Conservation (phyloP, 106 monocot genomes). For the Platanthera guangdongensis region DNA sequence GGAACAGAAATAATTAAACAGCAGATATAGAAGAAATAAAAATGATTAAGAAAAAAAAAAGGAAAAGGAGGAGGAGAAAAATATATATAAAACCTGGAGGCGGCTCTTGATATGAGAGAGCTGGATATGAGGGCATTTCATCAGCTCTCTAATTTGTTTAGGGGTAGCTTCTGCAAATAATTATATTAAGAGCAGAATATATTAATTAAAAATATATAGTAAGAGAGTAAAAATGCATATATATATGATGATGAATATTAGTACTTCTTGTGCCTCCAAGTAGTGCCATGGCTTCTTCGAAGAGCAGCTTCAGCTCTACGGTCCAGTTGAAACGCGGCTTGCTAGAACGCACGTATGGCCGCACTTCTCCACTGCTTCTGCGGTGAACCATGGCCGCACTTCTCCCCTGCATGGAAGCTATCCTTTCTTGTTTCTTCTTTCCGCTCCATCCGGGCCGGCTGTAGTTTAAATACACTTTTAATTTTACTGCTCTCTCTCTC, state of each 20-base stretch:
- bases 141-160: conserved; percentile 6
- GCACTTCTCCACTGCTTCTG: conserved; percentile 10
- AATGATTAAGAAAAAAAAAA: background rate
- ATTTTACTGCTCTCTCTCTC: background rate
- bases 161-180: conserved; percentile 1
- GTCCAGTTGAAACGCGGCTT: conserved; percentile 13
- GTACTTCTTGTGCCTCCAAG: conserved; percentile 10
- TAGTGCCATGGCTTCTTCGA: conserved; percentile 2
- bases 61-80: background rate
- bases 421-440: background rate
- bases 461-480: background rate
- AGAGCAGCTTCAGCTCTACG: conserved; percentile 6
- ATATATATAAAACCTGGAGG: background rate
- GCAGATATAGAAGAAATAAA: too few species aligned
- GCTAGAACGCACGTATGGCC: conserved; percentile 8
- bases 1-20: too few species aligned
- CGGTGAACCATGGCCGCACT: background rate
- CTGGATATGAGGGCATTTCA: conserved; percentile 9
- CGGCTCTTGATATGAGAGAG: conserved; percentile 11
- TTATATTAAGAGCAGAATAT: background rate
- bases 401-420: conserved; percentile 8
- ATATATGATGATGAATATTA: background rate
- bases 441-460: too few species aligned
- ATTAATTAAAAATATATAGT: too few species aligned
- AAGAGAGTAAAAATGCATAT: too few species aligned